Percentiles rank a stretch among this genome's conserved stretches.
phyloP scores from a whole-genome alignment of 495 filamentous ascomycete species.

The Pseudoneurospora amorphoporcata region DNA sequence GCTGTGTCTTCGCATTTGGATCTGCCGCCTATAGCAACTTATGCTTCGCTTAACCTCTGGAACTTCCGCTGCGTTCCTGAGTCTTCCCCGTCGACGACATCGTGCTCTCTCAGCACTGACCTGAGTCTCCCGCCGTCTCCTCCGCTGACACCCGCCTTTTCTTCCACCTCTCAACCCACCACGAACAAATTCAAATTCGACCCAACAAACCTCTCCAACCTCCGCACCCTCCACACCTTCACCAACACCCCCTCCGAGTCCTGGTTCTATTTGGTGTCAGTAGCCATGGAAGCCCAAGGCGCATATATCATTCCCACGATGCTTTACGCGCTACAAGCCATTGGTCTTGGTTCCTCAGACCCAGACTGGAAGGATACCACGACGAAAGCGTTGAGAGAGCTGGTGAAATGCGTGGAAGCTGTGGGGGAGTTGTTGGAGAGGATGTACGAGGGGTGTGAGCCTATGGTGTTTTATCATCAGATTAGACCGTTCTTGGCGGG shows the following conservation, averaged over 20 bases:
- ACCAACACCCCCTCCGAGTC: constrained; percentile 89
- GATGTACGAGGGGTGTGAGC: constrained; percentile 91
- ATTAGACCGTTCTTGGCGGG: constrained; percentile 93
- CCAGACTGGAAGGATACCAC: constrained; percentile 34
- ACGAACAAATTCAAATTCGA: too few species aligned
- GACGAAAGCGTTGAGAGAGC: constrained; percentile 48
- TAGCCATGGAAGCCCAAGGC: constrained; percentile 86
- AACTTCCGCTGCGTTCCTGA: constrained; percentile 53
- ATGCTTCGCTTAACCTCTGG: constrained; percentile 81
- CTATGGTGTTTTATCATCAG: constrained; percentile 84
- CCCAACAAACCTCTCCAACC: constrained; percentile 58
- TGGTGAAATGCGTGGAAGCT: constrained; percentile 63
- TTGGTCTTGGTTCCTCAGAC: constrained; percentile 47
- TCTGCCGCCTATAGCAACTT: constrained; percentile 83
- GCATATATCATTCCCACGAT: constrained; percentile 71
- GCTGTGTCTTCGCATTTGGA: constrained; percentile 64
- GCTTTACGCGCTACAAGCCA: constrained; percentile 64
- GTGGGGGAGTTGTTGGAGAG: constrained; percentile 56
- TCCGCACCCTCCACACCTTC: constrained; percentile 73
- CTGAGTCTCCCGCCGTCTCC: constrained; percentile 22
- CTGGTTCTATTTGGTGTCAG: constrained; percentile 93
- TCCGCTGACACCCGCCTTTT: not conserved
- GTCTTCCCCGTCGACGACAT: not conserved
- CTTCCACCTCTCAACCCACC: not conserved
- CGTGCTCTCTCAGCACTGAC: constrained; percentile 27